Conservation (phyloP, 495 filamentous ascomycete species). For the Hyaloscypha variabilis region DNA sequence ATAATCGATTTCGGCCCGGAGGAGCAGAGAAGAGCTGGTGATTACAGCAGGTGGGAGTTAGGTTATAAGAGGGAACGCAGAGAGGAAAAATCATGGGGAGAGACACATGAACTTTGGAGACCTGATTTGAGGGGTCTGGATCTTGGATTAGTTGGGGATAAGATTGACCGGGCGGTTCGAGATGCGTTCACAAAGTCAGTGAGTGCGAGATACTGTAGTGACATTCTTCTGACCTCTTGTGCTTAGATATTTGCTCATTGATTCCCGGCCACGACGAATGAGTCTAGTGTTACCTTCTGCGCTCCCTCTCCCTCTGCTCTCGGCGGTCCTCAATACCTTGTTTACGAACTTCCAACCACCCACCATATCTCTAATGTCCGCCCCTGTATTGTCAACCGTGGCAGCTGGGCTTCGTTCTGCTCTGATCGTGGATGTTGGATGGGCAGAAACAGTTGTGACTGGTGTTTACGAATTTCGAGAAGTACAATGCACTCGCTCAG, state of each 20-base stretch:
- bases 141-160: conserved; percentile 80
- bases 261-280: conserved; percentile 73
- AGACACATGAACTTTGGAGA: conserved; percentile 79
- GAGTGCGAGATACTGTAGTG: neutral
- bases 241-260: conserved; percentile 72
- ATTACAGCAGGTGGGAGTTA: conserved; percentile 73
- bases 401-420: conserved; percentile 81
- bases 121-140: conserved; percentile 73
- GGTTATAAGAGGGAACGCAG: conserved; percentile 50
- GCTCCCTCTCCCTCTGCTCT: conserved; percentile 78
- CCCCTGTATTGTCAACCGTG: conserved; percentile 69
- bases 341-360: conserved; percentile 82
- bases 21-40: conserved; percentile 74
- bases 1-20: conserved; percentile 71
- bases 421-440: conserved; percentile 86
- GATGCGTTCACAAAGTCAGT: conserved; percentile 78
- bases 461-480: conserved; percentile 89
- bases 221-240: conserved; percentile 10
- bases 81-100: conserved; percentile 60
- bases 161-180: conserved; percentile 80
- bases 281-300: conserved; percentile 73
- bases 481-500: conserved; percentile 63
- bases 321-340: conserved; percentile 69
- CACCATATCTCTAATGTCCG: conserved; percentile 77
- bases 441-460: conserved; percentile 83